Base-by-base conservation (phyloP, 768 basidiomycete species). In the Termitomyces sp. region DNA sequence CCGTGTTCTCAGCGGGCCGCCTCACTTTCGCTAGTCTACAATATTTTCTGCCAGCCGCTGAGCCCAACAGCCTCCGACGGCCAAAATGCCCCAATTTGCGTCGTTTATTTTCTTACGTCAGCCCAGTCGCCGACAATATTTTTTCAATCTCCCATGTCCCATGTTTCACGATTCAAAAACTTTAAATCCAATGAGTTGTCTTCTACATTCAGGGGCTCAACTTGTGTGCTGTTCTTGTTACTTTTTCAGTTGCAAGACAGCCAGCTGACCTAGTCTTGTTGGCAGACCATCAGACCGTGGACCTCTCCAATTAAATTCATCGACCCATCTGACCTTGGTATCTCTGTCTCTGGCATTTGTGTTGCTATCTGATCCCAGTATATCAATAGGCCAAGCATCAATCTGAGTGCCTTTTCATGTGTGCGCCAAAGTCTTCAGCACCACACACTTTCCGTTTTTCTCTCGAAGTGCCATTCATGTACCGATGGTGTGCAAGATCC, bases 71-170 rank as follows among this genome's bases (percentile, higher is more conserved):
- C 56, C 43, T 43, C 40, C 63, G 57, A 51, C 37, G 25, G 56
- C 42, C 20, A 57, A 29, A 9, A 14, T 4, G 20, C 14, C 56
- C 36, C 40, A 36, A 52, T 51, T 29, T 37, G 14, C 56, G 31
- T 53, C 20, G 29, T 54, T 53, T 20, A 32, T 46, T 20, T 50
- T 60, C 63, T 70, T 66, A 70, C 61, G 64, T 70, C 59, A 70
- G 61, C 64, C 36, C 51, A 63, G 53, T 68, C 67, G 65, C 63
- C 67, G 68, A 64, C 63, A 59, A 57, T 65, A 68, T 65, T 61
- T 68, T 66, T 67, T 62, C 59, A 65, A 68, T 56, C 55, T 43
- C 55, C 54, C 14, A 45, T 45, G 29, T 49, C 25, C 25, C 25
- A 42, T 15, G 15, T 25, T 49, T 29, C 10, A 38, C 14, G 12